Evolutionary conservation across 2,329 filamentous ascomycete genomes (phyloP), one percentile per base, ranked within the genome.

Genomic region (Alternaria gansuensis): DNA sequence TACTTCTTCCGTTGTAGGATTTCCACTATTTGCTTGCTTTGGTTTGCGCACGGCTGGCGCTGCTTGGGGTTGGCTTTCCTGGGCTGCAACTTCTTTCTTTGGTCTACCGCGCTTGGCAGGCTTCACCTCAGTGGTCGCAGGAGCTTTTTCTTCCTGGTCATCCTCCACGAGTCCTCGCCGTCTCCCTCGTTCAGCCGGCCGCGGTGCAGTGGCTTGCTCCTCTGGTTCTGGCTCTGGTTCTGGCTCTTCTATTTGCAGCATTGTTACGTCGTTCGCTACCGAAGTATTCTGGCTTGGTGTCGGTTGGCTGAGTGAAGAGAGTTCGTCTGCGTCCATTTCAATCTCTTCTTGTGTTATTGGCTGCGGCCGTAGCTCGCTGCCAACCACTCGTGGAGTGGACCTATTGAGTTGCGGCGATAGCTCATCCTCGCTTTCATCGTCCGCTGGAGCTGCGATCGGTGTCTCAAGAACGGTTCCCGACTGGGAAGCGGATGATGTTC

Each of bases 371-470:
- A 34, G 41, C 11, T 50, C 45, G 34, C 45, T 59, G 4, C 51
- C 45, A 23, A 55, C 33, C 31, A 59, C 51, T 14, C 55, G 51
- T 14, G 46, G 46, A 5, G 50, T 54, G 29, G 45, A 44, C 23
- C 13, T 37, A 21, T 45, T 34, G n/a, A 39, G 29, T 39, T 63
- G 60, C 9, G 71, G 69, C 5, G 71, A 71, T 11, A 75, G 57
- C 49, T 74, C 72, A 46, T 75, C 74, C 24, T 70, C 72, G 43
- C 65, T 69, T 4, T 71, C 70, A 3, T 69, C 70, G 11, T 50
- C 68, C 24, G 51, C 55, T 45, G 57, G 58, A 2, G 49, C 58
- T 26, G 57, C 59, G 36, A 37, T 58, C 8, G 68, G 65, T 3
- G 64, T 71, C 5, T 64, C 60, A 34, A 60, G 60, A 13, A 61